A percentile compares a stretch with the other conserved stretches of the same genome.
phyloP scores from a whole-genome alignment of 2,329 filamentous ascomycete species.

The Didymella exigua region DNA sequence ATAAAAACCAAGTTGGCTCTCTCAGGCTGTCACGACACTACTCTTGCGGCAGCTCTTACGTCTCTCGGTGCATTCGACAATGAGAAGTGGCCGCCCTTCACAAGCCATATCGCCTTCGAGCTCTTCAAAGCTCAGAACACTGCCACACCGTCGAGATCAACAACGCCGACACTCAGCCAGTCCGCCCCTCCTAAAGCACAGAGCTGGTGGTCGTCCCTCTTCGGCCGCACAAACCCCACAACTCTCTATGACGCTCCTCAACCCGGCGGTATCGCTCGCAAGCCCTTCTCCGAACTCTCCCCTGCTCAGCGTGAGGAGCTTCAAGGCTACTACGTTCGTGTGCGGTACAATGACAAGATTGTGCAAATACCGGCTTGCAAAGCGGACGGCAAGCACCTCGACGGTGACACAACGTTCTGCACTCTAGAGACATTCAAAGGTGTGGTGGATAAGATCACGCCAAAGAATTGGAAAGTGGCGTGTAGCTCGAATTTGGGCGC shows the following conservation, averaged over 20 bases:
- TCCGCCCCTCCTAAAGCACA: slow-evolving; percentile 22
- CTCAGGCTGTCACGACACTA: slow-evolving; percentile 92
- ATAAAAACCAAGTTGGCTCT: slow-evolving; percentile 73
- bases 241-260: slow-evolving; percentile 4
- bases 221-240: slow-evolving; percentile 32
- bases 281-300: slow-evolving; percentile 61
- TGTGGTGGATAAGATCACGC: slow-evolving; percentile 89
- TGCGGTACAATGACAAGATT: slow-evolving; percentile 88
- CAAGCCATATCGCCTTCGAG: slow-evolving; percentile 88
- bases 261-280: slow-evolving; percentile 63
- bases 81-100: slow-evolving; percentile 86
- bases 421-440: slow-evolving; percentile 90
- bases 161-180: slow-evolving; percentile 8
- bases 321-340: slow-evolving; percentile 81
- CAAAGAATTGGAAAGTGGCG: slow-evolving; percentile 73
- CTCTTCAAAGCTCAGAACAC: slow-evolving; percentile 68
- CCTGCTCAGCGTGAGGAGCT: slow-evolving; percentile 64
- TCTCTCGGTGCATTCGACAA: slow-evolving; percentile 80
- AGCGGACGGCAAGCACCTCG: slow-evolving; percentile 76
- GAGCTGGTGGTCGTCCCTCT: slow-evolving; percentile 48
- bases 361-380: slow-evolving; percentile 84
- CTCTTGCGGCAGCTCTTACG: slow-evolving; percentile 77
- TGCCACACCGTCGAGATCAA: slow-evolving; percentile 1
- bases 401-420: slow-evolving; percentile 87
- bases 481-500: slow-evolving; percentile 64